Percentiles rank a stretch among this genome's conserved stretches.
phyloP scores from a whole-genome alignment of 345 rosid genomes.

The Citrus hindsii region DNA sequence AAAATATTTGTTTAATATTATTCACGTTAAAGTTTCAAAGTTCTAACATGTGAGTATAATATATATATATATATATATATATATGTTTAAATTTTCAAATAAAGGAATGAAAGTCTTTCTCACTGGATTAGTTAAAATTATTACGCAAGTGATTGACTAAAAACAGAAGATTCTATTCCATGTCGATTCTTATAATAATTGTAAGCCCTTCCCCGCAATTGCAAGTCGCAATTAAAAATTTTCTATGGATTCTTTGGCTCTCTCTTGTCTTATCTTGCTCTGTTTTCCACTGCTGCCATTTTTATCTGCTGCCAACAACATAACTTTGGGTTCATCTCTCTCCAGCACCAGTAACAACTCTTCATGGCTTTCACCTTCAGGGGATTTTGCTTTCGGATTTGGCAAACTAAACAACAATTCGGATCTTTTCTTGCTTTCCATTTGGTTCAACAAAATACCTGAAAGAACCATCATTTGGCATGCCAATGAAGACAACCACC shows the following conservation, averaged over 20 bases:
- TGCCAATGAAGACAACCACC: slow-evolving; percentile 14
- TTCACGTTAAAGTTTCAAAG: too few relatives aligned
- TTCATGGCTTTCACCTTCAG: slow-evolving; percentile 17
- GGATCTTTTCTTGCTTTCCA: slow-evolving; percentile 24
- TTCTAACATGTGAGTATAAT: too few relatives aligned
- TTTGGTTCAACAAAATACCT: slow-evolving; percentile 35
- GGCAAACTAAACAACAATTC: slow-evolving; percentile 5
- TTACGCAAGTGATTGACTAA: not conserved
- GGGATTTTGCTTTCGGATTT: slow-evolving; percentile 29
- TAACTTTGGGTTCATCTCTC: slow-evolving; percentile 12
- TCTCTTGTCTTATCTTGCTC: slow-evolving; percentile 1
- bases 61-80: too few relatives aligned
- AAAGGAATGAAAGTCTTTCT: too few relatives aligned
- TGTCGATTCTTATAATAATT: not conserved
- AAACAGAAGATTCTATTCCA: not conserved
- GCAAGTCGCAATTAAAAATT: not conserved
- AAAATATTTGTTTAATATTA: too few relatives aligned
- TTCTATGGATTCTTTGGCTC: not conserved
- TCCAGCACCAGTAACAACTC: slow-evolving; percentile 9
- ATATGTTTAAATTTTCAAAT: too few relatives aligned
- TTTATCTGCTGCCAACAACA: slow-evolving; percentile 3
- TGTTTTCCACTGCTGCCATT: not conserved
- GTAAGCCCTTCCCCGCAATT: not conserved
- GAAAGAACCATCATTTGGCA: slow-evolving; percentile 27
- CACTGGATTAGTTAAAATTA: too few relatives aligned